Evolutionary conservation across 2,329 filamentous ascomycete species (phyloP), one percentile per base, ranked within the genome.

Genomic region (Endoconidiophora polonica): DNA sequence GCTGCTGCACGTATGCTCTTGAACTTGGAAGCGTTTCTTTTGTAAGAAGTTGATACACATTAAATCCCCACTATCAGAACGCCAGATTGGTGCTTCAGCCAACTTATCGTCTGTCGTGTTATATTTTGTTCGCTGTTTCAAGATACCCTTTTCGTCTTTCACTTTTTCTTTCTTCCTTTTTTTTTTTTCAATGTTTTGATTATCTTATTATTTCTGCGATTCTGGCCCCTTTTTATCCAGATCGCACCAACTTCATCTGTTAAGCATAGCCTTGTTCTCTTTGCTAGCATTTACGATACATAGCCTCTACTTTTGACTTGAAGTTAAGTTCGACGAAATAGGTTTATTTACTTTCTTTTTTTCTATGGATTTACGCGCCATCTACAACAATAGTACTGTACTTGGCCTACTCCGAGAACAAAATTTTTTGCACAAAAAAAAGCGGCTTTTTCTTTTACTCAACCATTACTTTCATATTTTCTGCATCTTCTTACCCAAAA

Each of bases 121-220:
- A 22, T 49, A 23, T 38, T 52, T 39, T 52, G 22, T 16, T 43
- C 48, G 20, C 18, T 46, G 24, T 55, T 54, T 49, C 16, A 36
- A 36, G 46, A 36, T 37, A 16, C 29, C 37, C 36, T 23, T 16
- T 36, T 37, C 29, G 18, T 16, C 54, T 53, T 56, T 56, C 57
- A 52, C 48, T 56, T 56, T 55, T 56, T 43, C 52, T 54, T 54
- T 49, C 48, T 44, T 52, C 20, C 24, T 56, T 46, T 23, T 16
- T 53, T 52, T 49, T 50, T 48, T 47, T 54, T 48, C 55, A 40
- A 47, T 46, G 41, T 16, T 50, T 12, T 33, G 16, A 14, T 45
- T 29, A 18, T 45, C 24, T 23, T 12, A 22, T 20, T n/a, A 7
- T 42, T 20, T 43, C 22, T 24, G 40, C 26, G 16, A 29, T 33